Conservation (phyloP, 345 rosid genomes). For the Cochlearia excelsa region DNA sequence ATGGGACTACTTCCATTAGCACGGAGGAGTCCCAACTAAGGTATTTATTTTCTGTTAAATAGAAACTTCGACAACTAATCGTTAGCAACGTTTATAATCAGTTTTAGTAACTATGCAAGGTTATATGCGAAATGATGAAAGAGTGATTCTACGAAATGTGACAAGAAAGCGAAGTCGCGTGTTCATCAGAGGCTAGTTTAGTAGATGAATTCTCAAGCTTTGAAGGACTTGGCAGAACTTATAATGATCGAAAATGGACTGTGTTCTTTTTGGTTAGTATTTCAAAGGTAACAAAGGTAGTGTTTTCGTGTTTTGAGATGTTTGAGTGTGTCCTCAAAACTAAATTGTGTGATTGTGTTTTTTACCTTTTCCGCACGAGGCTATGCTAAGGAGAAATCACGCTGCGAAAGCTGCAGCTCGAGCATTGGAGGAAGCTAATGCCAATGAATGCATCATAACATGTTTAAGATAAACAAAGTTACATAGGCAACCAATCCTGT, state of each 20-base stretch:
- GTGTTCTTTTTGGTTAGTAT: slow-evolving; percentile 53
- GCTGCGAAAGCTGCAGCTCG: slow-evolving; percentile 85
- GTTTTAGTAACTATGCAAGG: too few relatives aligned
- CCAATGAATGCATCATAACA: slow-evolving; percentile 66
- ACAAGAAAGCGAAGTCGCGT: slow-evolving; percentile 46
- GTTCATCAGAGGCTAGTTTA: slow-evolving; percentile 44
- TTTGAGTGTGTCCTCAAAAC: slow-evolving; percentile 16
- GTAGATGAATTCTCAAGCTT: slow-evolving; percentile 37
- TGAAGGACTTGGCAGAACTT: slow-evolving; percentile 49
- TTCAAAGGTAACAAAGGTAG: slow-evolving; percentile 70
- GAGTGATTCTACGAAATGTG: slow-evolving; percentile 41
- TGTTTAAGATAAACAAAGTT: slow-evolving; percentile 53
- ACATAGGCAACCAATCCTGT: slow-evolving; percentile 1
- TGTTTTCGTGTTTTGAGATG: neutral
- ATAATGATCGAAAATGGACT: slow-evolving; percentile 92
- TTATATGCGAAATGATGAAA: too few relatives aligned
- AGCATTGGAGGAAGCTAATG: slow-evolving; percentile 89
- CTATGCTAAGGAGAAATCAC: slow-evolving; percentile 63
- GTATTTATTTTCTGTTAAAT: too few relatives aligned
- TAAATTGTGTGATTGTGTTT: neutral
- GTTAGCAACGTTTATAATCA: too few relatives aligned
- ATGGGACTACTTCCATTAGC: too few relatives aligned
- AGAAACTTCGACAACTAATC: too few relatives aligned
- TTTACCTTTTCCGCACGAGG: slow-evolving; percentile 49
- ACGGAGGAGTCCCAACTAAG: too few relatives aligned